These are phyloP conservation scores for Pelargonium nanum DNA, from an alignment of 345 rosid genomes.

Conservation along the genomic window DNA sequence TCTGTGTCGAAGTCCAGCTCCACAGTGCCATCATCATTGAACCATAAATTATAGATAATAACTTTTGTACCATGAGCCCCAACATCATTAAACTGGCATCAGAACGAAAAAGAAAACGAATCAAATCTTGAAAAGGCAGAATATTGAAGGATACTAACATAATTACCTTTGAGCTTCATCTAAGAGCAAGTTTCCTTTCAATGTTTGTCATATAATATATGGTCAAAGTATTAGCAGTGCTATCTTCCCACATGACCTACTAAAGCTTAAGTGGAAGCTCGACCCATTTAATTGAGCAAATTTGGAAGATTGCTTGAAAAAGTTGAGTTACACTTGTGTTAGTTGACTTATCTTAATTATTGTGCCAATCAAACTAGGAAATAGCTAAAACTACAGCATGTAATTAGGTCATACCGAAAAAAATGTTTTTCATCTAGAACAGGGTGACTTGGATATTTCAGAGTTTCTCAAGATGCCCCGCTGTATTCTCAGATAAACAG, in stretches of 20 bases:
- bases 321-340: too few species aligned
- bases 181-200: too few species aligned
- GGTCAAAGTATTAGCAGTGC: not conserved
- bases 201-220: not conserved
- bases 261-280: not conserved
- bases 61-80: conserved; percentile 83
- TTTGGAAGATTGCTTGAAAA: not conserved
- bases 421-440: not conserved
- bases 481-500: too few species aligned
- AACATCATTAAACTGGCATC: conserved; percentile 68
- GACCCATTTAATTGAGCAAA: too few species aligned
- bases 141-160: not conserved
- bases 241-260: too few species aligned
- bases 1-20: conserved; percentile 74
- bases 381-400: not conserved
- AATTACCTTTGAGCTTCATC: not conserved
- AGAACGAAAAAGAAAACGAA: not conserved
- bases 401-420: too few species aligned
- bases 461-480: not conserved
- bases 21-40: conserved; percentile 41
- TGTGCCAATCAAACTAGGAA: not conserved
- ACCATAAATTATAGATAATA: conserved; percentile 80
- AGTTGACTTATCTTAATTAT: not conserved
- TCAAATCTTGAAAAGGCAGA: not conserved
- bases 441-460: not conserved